Conservation (phyloP, 1,139 yeast genomes). For the Debaryomycetaceae sp. region DNA sequence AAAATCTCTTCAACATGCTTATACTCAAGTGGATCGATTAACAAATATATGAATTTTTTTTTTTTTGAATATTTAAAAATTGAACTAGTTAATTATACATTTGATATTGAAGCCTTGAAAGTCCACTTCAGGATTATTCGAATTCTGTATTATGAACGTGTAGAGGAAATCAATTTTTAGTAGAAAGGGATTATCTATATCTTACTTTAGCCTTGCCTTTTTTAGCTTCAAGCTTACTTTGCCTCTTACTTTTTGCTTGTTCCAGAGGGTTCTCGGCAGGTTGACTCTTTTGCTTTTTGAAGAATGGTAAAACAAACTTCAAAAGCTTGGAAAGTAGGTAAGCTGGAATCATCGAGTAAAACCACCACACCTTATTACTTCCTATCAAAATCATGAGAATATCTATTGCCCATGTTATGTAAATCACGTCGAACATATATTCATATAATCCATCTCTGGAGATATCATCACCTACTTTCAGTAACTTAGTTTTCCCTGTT, state of each 20-base stretch:
- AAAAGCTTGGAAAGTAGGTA: slow-evolving; percentile 56
- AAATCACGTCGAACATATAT: slow-evolving; percentile 72
- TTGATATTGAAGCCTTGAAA: too few species aligned
- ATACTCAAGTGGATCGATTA: too few species aligned
- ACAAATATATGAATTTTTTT: too few species aligned
- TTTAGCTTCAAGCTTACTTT: slow-evolving; percentile 45
- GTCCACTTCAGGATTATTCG: too few species aligned
- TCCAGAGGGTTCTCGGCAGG: slow-evolving; percentile 8
- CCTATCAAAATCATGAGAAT: slow-evolving; percentile 55
- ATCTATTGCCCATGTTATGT: slow-evolving; percentile 64
- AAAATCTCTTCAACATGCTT: slow-evolving; percentile 1
- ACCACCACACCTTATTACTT: slow-evolving; percentile 59
- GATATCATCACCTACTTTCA: slow-evolving; percentile 63
- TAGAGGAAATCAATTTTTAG: too few species aligned
- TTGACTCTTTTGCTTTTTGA: slow-evolving; percentile 12
- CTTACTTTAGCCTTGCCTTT: slow-evolving; percentile 26
- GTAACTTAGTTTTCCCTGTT: slow-evolving; percentile 30
- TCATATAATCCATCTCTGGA: slow-evolving; percentile 68
- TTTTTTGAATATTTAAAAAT: too few species aligned
- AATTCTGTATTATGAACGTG: too few species aligned
- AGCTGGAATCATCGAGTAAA: slow-evolving; percentile 44
- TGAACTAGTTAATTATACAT: too few species aligned
- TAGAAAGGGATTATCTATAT: not conserved
- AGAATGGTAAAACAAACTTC: slow-evolving; percentile 20
- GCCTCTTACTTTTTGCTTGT: slow-evolving; percentile 43